Percentiles rank a stretch among this genome's conserved stretches.
Evolutionary conservation across 495 filamentous ascomycete genomes (phyloP).

Genomic region (Xylaria acuta): DNA sequence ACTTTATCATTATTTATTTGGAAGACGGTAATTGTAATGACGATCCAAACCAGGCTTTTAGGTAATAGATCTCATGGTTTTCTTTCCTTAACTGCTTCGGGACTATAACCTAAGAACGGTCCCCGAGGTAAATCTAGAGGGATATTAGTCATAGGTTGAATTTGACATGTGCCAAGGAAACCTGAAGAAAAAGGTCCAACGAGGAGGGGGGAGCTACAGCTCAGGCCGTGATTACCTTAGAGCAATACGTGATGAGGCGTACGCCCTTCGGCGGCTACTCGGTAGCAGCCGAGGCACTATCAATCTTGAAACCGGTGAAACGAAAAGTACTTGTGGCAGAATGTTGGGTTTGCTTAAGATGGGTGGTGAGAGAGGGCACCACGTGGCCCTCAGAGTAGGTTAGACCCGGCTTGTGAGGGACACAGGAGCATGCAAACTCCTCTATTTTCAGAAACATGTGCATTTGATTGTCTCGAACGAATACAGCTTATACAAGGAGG

Average conservation of each 20-base stretch:
- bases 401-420: slow-evolving; percentile 9
- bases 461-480: slow-evolving; percentile 1
- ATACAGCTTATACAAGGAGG: background rate
- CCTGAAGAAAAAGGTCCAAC: background rate
- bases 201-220: background rate
- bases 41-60: background rate
- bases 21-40: background rate
- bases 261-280: slow-evolving; percentile 14
- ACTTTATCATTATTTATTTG: background rate
- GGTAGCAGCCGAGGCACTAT: slow-evolving; percentile 12
- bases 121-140: background rate
- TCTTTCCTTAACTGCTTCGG: background rate
- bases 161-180: background rate
- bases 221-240: background rate
- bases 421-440: slow-evolving; percentile 10
- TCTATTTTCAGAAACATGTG: slow-evolving; percentile 8
- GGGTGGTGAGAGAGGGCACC: slow-evolving; percentile 16
- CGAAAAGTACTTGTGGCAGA: background rate
- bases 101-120: background rate
- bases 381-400: slow-evolving; percentile 16
- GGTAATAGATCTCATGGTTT: background rate
- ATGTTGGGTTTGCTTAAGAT: slow-evolving; percentile 10
- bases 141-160: background rate
- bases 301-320: slow-evolving; percentile 8
- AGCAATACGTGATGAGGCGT: background rate